phyloP scores from a whole-genome alignment of 805 yeast species.

The Kodamaea lidongshanica region DNA sequence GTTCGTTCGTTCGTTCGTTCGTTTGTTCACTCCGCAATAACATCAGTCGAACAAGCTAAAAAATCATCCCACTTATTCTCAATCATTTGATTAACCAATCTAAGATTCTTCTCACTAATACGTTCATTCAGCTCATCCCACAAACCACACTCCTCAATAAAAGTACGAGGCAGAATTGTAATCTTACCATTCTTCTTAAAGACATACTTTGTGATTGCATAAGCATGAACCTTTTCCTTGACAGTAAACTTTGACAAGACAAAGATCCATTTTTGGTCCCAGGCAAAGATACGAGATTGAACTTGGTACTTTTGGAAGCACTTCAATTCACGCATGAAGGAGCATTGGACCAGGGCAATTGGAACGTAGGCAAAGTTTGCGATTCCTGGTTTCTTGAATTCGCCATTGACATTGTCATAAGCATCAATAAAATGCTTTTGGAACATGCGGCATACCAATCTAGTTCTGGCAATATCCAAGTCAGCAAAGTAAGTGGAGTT shows the following conservation, averaged over 20 bases:
- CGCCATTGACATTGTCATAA: constrained; percentile 32
- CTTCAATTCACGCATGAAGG: constrained; percentile 66
- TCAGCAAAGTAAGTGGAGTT: constrained; percentile 82
- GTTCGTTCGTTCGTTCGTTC: no score
- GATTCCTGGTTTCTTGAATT: constrained; percentile 21
- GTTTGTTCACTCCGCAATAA: no score
- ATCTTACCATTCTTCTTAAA: constrained; percentile 65
- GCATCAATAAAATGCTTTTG: constrained; percentile 48
- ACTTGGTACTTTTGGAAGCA: constrained; percentile 58
- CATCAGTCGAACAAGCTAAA: no score
- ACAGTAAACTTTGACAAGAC: constrained; percentile 57
- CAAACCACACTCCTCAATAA: constrained; percentile 50
- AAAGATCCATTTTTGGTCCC: constrained; percentile 87
- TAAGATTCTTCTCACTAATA: constrained; percentile 35
- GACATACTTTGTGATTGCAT: constrained; percentile 72
- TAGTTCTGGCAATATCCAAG: constrained; percentile 71
- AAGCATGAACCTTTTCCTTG: constrained; percentile 40
- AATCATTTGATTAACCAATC: constrained; percentile 28
- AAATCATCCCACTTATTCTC: no score
- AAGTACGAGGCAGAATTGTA: constrained; percentile 64
- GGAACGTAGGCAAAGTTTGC: constrained; percentile 59
- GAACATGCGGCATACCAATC: constrained; percentile 51
- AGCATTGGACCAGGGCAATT: constrained; percentile 63
- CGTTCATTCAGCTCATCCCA: constrained; percentile 46
- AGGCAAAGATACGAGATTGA: constrained; percentile 57